Conservation (phyloP, 163 green algal species). For the Scenedesmus sp. region DNA sequence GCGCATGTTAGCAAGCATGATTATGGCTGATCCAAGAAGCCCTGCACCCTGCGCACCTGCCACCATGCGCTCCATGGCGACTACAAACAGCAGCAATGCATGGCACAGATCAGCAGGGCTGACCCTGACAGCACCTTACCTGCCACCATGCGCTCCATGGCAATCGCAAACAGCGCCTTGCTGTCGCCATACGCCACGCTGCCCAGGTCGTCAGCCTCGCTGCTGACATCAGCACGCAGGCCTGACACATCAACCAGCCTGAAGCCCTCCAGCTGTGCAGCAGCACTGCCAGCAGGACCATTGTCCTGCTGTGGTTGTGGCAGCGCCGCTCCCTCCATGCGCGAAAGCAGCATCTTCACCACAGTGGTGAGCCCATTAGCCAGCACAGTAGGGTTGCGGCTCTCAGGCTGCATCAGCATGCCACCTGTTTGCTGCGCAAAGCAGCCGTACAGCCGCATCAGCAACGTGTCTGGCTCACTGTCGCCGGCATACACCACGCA, state of each 20-base stretch:
- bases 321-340: not conserved
- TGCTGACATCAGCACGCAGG: constrained; percentile 7
- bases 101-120: no score
- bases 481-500: constrained; percentile 19
- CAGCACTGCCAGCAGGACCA: not conserved
- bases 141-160: constrained; percentile 39
- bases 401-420: constrained; percentile 30
- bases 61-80: no score
- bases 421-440: constrained; percentile 34
- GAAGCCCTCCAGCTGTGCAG: constrained; percentile 19
- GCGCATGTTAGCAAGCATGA: no score
- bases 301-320: not conserved
- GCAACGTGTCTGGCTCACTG: not conserved
- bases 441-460: not conserved
- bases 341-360: constrained; percentile 9
- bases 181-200: constrained; percentile 18
- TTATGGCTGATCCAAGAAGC: no score
- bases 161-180: constrained; percentile 25
- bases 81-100: no score
- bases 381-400: not conserved
- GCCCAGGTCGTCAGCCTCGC: constrained; percentile 4
- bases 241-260: constrained; percentile 21
- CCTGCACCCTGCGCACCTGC: no score
- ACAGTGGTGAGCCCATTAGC: not conserved
- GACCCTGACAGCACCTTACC: not conserved